Evolutionary conservation across 179 eudicot species (phyloP), one percentile per base, ranked within the genome.

Genomic region (Gypsophila paniculata): DNA sequence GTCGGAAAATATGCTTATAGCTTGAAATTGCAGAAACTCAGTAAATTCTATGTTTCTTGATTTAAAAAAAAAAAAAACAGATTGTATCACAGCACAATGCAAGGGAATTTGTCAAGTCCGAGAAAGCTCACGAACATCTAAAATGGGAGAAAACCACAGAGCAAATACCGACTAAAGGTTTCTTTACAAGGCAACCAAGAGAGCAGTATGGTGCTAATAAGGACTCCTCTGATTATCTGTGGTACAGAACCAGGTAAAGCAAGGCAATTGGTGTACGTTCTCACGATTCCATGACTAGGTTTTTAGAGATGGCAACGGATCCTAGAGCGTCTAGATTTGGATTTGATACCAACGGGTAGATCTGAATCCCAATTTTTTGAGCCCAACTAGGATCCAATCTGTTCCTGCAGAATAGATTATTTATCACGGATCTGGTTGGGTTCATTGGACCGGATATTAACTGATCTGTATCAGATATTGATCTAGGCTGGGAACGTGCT

Each of bases 161-260:
- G 26, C 19, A 11, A 0, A 46, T 90, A 57, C 97, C 99, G 38
- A 71, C 39, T 0, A 53, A 49, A n/a, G 44, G 80, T 6, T 25
- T 42, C 72, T 81, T 62, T 42, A 22, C 74, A 17, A 63, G 36
- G 49, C 12, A 46, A 17, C 92, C 96, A 22, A 64, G 60, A 60
- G 99, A 94, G 72, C 88, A 88, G 70, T 88, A 75, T 29, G 34
- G 9, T 44, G 67, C 83, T 58, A 75, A 83, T 9, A 88, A 84
- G 75, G 97, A 94, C 76, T 67, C 78, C 65, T 79, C 94, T 26
- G 99, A 94, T 69, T 92, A 91, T 61, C 80, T 86, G 46, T 94
- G 99, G 99, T 94, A 91, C 72, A 82, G 74, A 68, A 88, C 96
- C 59, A 91, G 89, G 98, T 93, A 90, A 63, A 51, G 0, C 15